Evolutionary conservation across 2,329 filamentous ascomycete species (phyloP).

Genomic region (Cordyceps militaris): DNA sequence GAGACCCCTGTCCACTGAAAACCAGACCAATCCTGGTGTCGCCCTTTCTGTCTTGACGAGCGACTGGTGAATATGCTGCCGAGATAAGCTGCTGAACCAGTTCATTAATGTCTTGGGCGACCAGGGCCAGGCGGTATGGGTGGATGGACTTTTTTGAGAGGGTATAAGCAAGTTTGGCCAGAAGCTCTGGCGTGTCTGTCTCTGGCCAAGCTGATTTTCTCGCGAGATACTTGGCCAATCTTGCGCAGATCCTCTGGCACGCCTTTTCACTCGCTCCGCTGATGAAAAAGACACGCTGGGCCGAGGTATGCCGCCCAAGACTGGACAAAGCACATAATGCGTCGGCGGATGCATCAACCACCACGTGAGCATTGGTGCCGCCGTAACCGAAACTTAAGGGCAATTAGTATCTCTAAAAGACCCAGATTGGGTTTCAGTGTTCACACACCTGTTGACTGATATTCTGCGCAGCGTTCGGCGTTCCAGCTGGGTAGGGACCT

Average conservation of each 20-base stretch:
- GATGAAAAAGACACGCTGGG: slow-evolving; percentile 16
- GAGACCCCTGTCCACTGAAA: slow-evolving; percentile 28
- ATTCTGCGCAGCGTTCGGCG: slow-evolving; percentile 15
- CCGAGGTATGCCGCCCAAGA: neutral
- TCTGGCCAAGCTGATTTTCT: neutral
- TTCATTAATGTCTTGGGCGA: slow-evolving; percentile 16
- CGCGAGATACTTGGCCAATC: slow-evolving; percentile 15
- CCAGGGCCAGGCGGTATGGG: slow-evolving; percentile 13
- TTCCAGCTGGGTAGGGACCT: neutral
- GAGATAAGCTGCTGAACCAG: slow-evolving; percentile 11
- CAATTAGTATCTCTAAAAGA: neutral
- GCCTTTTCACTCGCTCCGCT: slow-evolving; percentile 18
- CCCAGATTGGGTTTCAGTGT: neutral
- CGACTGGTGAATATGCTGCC: slow-evolving; percentile 10
- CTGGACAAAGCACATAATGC: neutral
- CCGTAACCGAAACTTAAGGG: neutral
- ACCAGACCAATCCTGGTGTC: slow-evolving; percentile 16
- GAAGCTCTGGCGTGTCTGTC: neutral
- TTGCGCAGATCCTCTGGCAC: slow-evolving; percentile 15
- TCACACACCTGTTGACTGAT: neutral
- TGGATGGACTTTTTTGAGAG: slow-evolving; percentile 6
- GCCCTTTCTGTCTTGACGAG: slow-evolving; percentile 9
- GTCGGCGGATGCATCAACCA: neutral
- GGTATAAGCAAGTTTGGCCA: slow-evolving; percentile 16
- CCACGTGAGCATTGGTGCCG: slow-evolving; percentile 5